Evolutionary conservation across 2,329 filamentous ascomycete genomes (phyloP).

Genomic region (Lachnellula subtilissima): DNA sequence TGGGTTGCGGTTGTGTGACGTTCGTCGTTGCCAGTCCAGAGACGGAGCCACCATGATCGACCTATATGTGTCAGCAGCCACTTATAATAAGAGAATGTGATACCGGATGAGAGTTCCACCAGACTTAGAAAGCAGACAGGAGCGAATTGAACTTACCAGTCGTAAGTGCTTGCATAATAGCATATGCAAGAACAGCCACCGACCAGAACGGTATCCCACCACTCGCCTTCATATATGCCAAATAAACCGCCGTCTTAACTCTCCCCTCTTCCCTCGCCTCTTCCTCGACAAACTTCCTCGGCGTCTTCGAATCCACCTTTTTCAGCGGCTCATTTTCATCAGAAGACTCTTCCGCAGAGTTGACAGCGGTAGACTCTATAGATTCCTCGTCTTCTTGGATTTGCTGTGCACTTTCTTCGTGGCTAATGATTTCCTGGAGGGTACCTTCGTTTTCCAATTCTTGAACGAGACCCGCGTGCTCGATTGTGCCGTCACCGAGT

Average conservation of each 20-base stretch:
- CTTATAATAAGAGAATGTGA: neutral
- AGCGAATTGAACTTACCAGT: constrained; percentile 40
- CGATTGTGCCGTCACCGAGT: constrained; percentile 62
- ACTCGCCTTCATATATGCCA: constrained; percentile 60
- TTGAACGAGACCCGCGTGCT: constrained; percentile 59
- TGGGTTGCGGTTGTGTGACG: constrained; percentile 22
- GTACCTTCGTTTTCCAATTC: constrained; percentile 57
- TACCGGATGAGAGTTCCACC: no score
- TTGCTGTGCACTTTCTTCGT: constrained; percentile 45
- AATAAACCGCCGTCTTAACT: constrained; percentile 63
- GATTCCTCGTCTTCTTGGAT: constrained; percentile 45
- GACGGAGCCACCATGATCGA: constrained; percentile 59
- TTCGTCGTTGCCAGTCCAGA: constrained; percentile 52
- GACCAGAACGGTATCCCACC: constrained; percentile 60
- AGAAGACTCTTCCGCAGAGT: constrained; percentile 48
- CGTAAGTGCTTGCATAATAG: constrained; percentile 49
- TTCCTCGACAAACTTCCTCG: constrained; percentile 71
- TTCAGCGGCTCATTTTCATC: constrained; percentile 40
- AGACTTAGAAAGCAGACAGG: neutral
- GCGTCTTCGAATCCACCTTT: constrained; percentile 46
- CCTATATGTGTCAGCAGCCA: constrained; percentile 29
- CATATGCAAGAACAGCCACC: constrained; percentile 48
- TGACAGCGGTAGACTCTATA: constrained; percentile 48
- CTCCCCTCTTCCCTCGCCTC: constrained; percentile 68
- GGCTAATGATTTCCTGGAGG: constrained; percentile 52